A percentile compares a stretch with the other conserved stretches of the same genome.
Evolutionary conservation across 495 filamentous ascomycete genomes (phyloP).

Genomic region (Cladorrhinum samala): DNA sequence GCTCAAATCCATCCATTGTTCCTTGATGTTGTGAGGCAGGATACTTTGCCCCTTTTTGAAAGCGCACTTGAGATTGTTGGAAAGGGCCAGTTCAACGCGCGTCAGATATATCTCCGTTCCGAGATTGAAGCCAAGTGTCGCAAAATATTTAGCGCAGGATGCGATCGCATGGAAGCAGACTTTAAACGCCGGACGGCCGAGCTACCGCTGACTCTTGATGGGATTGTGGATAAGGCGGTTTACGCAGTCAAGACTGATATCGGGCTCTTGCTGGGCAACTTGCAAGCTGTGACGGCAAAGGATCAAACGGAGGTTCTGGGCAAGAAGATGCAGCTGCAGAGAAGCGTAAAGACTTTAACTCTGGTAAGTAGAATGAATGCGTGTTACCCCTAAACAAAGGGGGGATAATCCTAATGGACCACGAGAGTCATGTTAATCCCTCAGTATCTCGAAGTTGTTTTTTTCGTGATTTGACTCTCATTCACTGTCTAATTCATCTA

Average conservation of each 20-base stretch:
- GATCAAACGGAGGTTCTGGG: slow-evolving; percentile 3
- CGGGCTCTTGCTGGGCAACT: slow-evolving; percentile 10
- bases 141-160: not conserved
- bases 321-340: slow-evolving; percentile 9
- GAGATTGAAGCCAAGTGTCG: not conserved
- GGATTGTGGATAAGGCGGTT: not conserved
- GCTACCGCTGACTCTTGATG: not conserved
- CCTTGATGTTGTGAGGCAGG: not conserved
- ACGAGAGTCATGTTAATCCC: too few relatives aligned
- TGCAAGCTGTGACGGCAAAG: slow-evolving; percentile 1
- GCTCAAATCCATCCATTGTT: slow-evolving; percentile 2
- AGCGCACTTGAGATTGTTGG: slow-evolving; percentile 2
- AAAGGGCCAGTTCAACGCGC: slow-evolving; percentile 1
- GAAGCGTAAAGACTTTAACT: not conserved
- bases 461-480: not conserved
- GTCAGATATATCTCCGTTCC: not conserved
- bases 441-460: too few relatives aligned
- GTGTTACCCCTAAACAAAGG: too few relatives aligned
- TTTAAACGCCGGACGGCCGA: not conserved
- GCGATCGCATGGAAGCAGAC: not conserved
- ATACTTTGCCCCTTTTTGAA: not conserved
- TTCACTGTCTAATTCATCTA: not conserved
- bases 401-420: too few relatives aligned
- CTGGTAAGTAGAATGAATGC: not conserved
- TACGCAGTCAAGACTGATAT: not conserved